Evolutionary conservation across 2,329 filamentous ascomycete genomes (phyloP), one percentile per base, ranked within the genome.

Genomic region (Chaetothyriales sp.): DNA sequence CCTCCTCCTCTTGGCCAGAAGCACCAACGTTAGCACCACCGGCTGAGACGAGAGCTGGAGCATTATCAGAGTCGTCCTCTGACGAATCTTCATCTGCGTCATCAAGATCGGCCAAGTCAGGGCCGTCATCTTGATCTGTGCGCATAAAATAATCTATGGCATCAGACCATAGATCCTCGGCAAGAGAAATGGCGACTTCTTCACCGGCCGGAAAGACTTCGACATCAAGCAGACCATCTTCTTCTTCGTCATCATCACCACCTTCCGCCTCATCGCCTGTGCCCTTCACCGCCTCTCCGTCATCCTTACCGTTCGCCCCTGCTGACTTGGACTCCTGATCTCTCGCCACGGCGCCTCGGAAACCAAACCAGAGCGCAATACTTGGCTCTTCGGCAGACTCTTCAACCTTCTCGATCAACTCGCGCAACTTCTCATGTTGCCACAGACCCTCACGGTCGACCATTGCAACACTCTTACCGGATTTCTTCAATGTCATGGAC

Each of bases 311-410:
- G 60, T 72, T 73, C 69, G 81, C 77, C 47, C 73, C 67, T 59
- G 83, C 77, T 60, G 79, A 73, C 67, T 79, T 77, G 20, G 65
- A 68, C 5, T 81, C 83, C 54, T 75, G 70, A 57, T 70, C 70
- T 60, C 77, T 83, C 74, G 93, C 82, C 62, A 78, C 78, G 56
- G 78, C 72, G 57, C 80, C 86, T 55, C 75, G 79, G 71, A 82
- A 95, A 49, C 83, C 86, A 66, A 95, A 95, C 77, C 83, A 92
- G 52, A 81, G 79, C 65, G 95, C 95, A 75, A 95, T 95, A 69
- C 83, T 88, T 48, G 81, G 55, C 47, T 65, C 64, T 12, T 57
- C 54, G 45, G 59, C 58, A n/a, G 59, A 60, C 18, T 61, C 61
- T 57, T 68, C 66, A 28, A 68, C 62, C 54, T 65, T 64, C 61